phyloP scores from a whole-genome alignment of 768 basidiomycete species.

The Mrakia frigida region DNA sequence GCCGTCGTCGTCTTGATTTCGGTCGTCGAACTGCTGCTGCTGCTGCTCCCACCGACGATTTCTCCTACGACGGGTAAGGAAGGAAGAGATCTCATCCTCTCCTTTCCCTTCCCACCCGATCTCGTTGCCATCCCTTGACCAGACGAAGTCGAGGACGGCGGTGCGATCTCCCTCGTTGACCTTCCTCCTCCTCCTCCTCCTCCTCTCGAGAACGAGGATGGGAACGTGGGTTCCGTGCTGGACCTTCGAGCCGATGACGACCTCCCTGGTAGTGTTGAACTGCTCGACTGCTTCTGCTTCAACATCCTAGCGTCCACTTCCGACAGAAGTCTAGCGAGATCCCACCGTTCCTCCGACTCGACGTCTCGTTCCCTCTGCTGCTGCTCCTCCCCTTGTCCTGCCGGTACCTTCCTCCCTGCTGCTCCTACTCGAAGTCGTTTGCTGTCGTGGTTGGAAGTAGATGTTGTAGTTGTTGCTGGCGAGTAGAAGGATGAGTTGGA shows the following conservation, averaged over 20 bases:
- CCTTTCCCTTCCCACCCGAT: neutral
- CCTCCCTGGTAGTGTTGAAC: neutral
- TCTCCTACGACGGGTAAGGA: neutral
- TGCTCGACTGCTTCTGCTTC: neutral
- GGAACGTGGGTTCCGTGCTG: neutral
- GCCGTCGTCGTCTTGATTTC: neutral
- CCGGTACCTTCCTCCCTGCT: neutral
- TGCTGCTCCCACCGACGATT: neutral
- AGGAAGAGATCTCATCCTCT: neutral
- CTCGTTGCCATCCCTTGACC: neutral
- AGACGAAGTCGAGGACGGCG: neutral
- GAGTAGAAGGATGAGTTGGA: conserved; percentile 8
- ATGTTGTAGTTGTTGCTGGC: neutral
- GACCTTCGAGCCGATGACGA: neutral
- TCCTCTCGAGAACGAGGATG: neutral
- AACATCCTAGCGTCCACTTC: conserved; percentile 24
- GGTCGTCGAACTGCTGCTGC: neutral
- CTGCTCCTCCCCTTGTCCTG: too few species aligned
- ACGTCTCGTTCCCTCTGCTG: neutral
- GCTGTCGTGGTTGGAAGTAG: neutral
- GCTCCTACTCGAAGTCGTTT: neutral
- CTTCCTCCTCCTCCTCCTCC: conserved; percentile 1
- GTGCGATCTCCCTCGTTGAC: neutral
- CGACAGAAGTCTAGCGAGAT: conserved; percentile 14
- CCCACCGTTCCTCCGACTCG: conserved; percentile 13